Evolutionary conservation across 108 stramenopile genomes (phyloP), one percentile per base, ranked within the genome.

Genomic region (Aurantiochytrium sp.): DNA sequence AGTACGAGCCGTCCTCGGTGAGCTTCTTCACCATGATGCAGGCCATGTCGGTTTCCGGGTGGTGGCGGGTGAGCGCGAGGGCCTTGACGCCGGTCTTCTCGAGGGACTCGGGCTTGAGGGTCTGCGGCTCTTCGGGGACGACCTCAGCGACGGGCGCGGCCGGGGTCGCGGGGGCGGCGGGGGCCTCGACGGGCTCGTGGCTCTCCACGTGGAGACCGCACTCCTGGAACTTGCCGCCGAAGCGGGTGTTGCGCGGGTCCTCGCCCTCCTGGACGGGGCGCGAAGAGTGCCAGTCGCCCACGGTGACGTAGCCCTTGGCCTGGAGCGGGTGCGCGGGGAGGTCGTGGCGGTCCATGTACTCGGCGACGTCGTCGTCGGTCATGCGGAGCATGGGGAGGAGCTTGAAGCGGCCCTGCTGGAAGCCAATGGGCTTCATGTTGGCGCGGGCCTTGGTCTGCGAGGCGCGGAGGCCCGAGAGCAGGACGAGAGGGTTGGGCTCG

Each of bases 161-260:
- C 1, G 39, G 36, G 39, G 36, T 48, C 45, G 73, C 36, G n/a
- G 73, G 36, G 39, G 45, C 19, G 32, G 73, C 2, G 19, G 45
- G 39, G 1, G 73, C 24, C 42, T 41, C 73, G 3, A 81, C 73
- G 39, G 73, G 73, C 3, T 81, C 73, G 45, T 81, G 73, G 45
- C 21, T 39, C 39, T 81, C 73, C 0, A 81, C 73, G 73, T 81
- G 73, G 42, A 81, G 73, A 24, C 73, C 73, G 3, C 73, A 81
- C 45, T 81, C 73, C 73, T 81, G 73, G 45, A 81, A 81, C 73
- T 81, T 81, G 73, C 73, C 73, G n/a, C 73, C 73, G 30, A 81
- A 81, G 36, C 73, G 73, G 45, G 42, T 81, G 42, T 41, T 48
- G 73, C 73, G 73, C 45, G 73, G 42, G 73, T 81, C 73, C 45